A percentile compares a stretch with the other conserved stretches of the same genome.
Evolutionary conservation across 768 basidiomycete species (phyloP).

Genomic region (Kondoa subrosea): DNA sequence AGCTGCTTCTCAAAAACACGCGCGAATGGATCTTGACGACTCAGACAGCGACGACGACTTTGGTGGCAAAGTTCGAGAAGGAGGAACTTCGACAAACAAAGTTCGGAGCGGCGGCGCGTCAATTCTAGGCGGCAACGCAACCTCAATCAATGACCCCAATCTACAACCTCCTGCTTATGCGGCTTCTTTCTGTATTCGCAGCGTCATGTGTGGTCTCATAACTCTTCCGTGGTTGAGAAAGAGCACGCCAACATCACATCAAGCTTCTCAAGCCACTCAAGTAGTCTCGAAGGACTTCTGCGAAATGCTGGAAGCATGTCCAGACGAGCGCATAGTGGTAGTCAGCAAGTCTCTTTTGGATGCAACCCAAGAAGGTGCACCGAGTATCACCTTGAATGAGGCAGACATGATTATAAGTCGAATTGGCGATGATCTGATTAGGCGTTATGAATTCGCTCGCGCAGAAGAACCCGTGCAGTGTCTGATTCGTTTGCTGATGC

Average conservation of each 20-base stretch:
- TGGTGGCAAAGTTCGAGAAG: neutral
- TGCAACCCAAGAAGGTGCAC: conserved; percentile 42
- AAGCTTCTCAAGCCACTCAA: conserved; percentile 8
- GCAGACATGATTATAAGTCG: conserved; percentile 43
- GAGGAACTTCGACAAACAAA: neutral
- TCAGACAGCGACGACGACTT: neutral
- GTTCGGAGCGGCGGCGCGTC: neutral
- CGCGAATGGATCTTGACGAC: neutral
- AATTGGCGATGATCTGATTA: conserved; percentile 40
- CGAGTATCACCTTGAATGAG: conserved; percentile 41
- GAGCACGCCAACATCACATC: neutral
- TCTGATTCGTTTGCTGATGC: conserved; percentile 46
- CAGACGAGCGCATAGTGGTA: conserved; percentile 41
- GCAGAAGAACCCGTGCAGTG: conserved; percentile 43
- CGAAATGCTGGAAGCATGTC: conserved; percentile 30
- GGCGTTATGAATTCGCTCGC: conserved; percentile 42
- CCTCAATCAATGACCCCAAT: neutral
- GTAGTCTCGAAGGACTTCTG: conserved; percentile 13
- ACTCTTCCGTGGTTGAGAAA: neutral
- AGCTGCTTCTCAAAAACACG: neutral
- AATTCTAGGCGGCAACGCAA: neutral
- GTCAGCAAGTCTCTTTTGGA: conserved; percentile 44
- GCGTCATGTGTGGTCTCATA: neutral
- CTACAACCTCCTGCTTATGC: neutral
- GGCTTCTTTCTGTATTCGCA: neutral